Evolutionary conservation across 2,329 filamentous ascomycete species (phyloP), one percentile per base, ranked within the genome.

Genomic region (Xylaria arbuscula): DNA sequence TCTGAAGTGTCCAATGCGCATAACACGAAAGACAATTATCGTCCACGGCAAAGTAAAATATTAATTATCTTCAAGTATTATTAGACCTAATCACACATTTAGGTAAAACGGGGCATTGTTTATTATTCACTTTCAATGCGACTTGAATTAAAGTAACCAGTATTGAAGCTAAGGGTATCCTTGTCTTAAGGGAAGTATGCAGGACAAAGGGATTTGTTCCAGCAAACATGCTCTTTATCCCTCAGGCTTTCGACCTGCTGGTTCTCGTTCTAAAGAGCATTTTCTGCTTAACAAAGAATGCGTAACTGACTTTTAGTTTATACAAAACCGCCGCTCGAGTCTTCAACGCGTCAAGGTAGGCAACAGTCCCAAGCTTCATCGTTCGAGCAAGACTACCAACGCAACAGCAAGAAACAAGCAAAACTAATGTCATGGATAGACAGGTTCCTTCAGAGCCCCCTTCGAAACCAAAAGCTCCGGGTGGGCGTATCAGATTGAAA

Each of bases 251-350:
- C 17, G 13, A 40, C 5, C 1, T 13, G 7, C 32, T 19, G 34
- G 19, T 32, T 62, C 62, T 64, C 15, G 60, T 32, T 32, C 36
- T 11, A 36, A 40, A 42, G 24, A n/a, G 9, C 24, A 62, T 63
- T 63, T 68, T 42, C 9, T 51, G 22, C 17, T 34, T 36, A 55
- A 70, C 57, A 68, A 68, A 70, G 62, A 51, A 28, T 1, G 11
- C 61, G 57, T 50, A 22, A 28, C 15, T 17, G 55, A 13, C 19
- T 17, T 15, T 11, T 15, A 51, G 11, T 4, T 62, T 54, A 68
- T 64, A 68, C 48, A 66, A 59, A 10, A 22, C 19, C 7, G n/a
- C 40, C 24, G 34, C 10, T 62, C 62, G 62, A 68, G 61, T 53
- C 36, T 32, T 42, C 10, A 13, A 5, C 3, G 5, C 28, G 28